Conservation (phyloP, 2,329 filamentous ascomycete species). For the Paecilomyces formosus region DNA sequence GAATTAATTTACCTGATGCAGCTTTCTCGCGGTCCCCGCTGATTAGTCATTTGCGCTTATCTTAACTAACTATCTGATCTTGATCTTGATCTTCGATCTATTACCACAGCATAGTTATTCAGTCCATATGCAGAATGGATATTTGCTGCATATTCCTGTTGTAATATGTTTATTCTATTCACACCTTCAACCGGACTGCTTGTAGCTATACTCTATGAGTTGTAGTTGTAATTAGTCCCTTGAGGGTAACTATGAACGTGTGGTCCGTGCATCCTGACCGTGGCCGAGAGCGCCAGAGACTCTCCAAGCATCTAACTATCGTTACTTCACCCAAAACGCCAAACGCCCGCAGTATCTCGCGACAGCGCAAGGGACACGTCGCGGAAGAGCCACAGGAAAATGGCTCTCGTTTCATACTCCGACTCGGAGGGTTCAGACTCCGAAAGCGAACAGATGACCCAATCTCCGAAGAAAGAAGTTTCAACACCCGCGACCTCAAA, state of each 20-base stretch:
- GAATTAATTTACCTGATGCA: too few relatives aligned
- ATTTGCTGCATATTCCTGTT: too few relatives aligned
- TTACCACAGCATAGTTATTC: too few relatives aligned
- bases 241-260: not conserved
- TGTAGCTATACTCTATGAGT: too few relatives aligned
- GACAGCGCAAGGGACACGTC: not conserved
- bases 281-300: not conserved
- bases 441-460: slow-evolving; percentile 38
- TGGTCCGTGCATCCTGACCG: not conserved
- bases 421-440: slow-evolving; percentile 66
- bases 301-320: not conserved
- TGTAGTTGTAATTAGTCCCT: not conserved
- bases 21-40: too few relatives aligned
- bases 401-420: slow-evolving; percentile 78
- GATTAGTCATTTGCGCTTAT: too few relatives aligned
- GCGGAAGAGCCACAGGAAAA: slow-evolving; percentile 29
- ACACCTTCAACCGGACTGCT: too few relatives aligned
- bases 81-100: too few relatives aligned
- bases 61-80: too few relatives aligned
- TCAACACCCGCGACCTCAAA: not conserved
- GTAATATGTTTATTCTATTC: too few relatives aligned
- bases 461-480: slow-evolving; percentile 8
- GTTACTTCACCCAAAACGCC: not conserved
- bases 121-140: too few relatives aligned
- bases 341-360: not conserved